Conservation (phyloP, 2,329 filamentous ascomycete genomes). For the Colletotrichum melonis region DNA sequence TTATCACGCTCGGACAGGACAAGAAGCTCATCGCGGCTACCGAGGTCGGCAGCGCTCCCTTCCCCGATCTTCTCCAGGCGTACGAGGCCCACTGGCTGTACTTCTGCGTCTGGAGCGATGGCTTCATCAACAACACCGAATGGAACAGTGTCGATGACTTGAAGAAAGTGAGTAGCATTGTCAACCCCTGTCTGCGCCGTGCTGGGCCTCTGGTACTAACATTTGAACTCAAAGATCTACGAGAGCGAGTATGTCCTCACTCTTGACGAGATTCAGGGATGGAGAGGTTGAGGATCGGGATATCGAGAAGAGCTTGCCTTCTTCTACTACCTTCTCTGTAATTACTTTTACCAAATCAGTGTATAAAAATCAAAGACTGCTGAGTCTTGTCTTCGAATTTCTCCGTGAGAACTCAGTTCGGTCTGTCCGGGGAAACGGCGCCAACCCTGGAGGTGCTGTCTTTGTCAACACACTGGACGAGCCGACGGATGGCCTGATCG, state of each 20-base stretch:
- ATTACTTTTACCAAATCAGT: neutral
- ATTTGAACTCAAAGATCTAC: slow-evolving; percentile 40
- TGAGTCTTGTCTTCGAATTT: neutral
- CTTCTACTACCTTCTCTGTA: slow-evolving; percentile 11
- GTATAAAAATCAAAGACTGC: neutral
- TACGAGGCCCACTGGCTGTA: slow-evolving; percentile 61
- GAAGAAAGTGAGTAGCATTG: slow-evolving; percentile 42
- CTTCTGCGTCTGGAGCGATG: slow-evolving; percentile 58
- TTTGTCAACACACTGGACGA: no score
- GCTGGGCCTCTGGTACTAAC: neutral
- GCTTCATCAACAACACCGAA: slow-evolving; percentile 52
- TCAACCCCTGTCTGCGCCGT: neutral
- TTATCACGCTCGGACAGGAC: slow-evolving; percentile 54
- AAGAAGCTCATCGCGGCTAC: slow-evolving; percentile 60
- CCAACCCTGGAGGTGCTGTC: no score
- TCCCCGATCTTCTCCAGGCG: slow-evolving; percentile 52
- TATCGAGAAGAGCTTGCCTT: neutral
- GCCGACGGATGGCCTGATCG: no score
- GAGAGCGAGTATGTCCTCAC: slow-evolving; percentile 47
- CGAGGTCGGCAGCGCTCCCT: slow-evolving; percentile 59
- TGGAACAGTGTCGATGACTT: slow-evolving; percentile 55
- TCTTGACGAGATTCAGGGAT: slow-evolving; percentile 49
- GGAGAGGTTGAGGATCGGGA: slow-evolving; percentile 34
- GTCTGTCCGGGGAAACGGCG: no score
- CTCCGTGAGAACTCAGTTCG: no score